Evolutionary conservation across 2,329 filamentous ascomycete species (phyloP), one percentile per base, ranked within the genome.

Genomic region (Colletotrichum truncatum): DNA sequence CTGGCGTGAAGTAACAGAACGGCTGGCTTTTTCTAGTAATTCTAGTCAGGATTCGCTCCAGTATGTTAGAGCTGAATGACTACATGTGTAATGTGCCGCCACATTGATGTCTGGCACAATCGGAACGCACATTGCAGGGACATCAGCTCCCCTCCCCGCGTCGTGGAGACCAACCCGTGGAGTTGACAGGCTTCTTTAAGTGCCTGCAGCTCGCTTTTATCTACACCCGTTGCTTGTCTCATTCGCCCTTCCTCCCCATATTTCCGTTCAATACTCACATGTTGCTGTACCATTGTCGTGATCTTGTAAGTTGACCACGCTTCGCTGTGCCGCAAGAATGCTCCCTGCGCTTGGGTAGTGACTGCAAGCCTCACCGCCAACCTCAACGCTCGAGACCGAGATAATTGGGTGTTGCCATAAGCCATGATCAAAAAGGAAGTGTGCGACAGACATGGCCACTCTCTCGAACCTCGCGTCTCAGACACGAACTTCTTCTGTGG

Each of bases 181-280:
- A 43, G 38, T 26, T 18, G 30, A 39, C 61, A 61, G 61, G 39
- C 56, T 41, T 34, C n/a, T 30, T n/a, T 52, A 64, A 64, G 55
- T 60, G 46, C 30, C 32, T 64, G 61, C 61, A 64, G 61, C 55
- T 54, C 46, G 55, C 61, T 64, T 52, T 64, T 38, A 46, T 39
- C 21, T 18, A 46, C 46, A n/a, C 23, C 30, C 30, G 34, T 46
- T 41, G 43, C 41, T 32, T 28, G 9, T n/a, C 41, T 9, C 30
- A 48, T 41, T 21, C n/a, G 18, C 28, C 51, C 12, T n/a, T 30
- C 25, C n/a, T 45, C 51, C 46, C 28, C 39, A 46, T 30, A 46
- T 38, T 16, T 16, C 23, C 23, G 48, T 54, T 21, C 26, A 48
- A 54, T 43, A 26, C 23, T 54, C 30, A 14, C 38, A 36, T 60